Base-by-base conservation (phyloP, 2,329 filamentous ascomycete genomes). In the Pestalotiopsis fici region DNA sequence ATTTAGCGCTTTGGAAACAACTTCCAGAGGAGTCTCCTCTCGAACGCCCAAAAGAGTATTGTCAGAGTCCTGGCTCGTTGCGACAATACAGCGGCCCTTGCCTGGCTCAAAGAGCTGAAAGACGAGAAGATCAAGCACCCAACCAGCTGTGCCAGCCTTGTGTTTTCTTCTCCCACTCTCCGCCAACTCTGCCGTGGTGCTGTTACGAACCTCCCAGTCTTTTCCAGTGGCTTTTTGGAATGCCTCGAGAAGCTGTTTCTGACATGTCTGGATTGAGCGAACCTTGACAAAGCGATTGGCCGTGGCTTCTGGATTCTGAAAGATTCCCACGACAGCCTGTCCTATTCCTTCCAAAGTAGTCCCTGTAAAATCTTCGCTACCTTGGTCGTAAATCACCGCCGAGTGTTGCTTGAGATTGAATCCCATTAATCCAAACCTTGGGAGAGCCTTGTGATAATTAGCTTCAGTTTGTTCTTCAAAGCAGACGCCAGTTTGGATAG, bases 51-150 rank as follows among this genome's bases (percentile, higher is more conserved):
- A 67, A 18, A 78, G 69, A 21, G 66, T 64, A n/a, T 62, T 66
- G 47, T 78, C 75, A 4, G 73, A 74, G 15, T 71, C 71, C 43
- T 73, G 70, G 21, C 67, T 65, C 23, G 68, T 68, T n/a, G 72
- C 72, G 7, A 78, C 68, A 56, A 76, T 66, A 63, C 73, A 74
- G 9, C 75, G 72, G 37, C 71, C 72, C 67, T 73, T 69, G 5
- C 76, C 77, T 7, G 75, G 73, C 15, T 72, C 72, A 37, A 71
- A 77, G 12, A 78, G 72, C 66, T 78, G 76, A 37, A 70, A 76
- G 2, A 78, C 72, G 18, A 73, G 64, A 21, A 78, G 67, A 25
- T 78, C 75, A 37, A 78, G 68, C 3, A 69, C 23, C 76, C 76
- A 78, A 11, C 69, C 72, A 1, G 60, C 54, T 21, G 31, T 18